Evolutionary conservation across 1,139 yeast genomes (phyloP), one percentile per base, ranked within the genome.

Genomic region (Pichia sp.): DNA sequence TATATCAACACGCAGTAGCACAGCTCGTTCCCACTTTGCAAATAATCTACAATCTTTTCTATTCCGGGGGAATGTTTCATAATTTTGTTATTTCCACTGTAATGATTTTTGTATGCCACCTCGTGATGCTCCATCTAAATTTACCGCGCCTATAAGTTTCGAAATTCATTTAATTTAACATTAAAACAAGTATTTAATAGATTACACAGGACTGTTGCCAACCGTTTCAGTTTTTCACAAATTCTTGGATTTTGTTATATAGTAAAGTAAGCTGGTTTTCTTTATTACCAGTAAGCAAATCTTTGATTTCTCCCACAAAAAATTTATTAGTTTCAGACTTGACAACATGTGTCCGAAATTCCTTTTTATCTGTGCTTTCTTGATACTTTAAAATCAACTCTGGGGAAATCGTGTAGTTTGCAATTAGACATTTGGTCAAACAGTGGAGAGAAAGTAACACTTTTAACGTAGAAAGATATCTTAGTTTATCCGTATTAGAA

Each of bases 401-500:
- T 3, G 60, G 58, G 3, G 58, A 45, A 5, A 71, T 48, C 4
- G 54, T 54, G 53, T 63, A 70, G 24, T 58, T 62, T 1, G 46
- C 35, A 10, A 58, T 50, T 21, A 71, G 47, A 20, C 50, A 45
- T 12, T 56, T 53, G 18, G 65, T 57, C 21, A 68, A 56, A 22
- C 54, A 46, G 3, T 63, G 50, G 6, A 65, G 40, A 2, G 61
- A 50, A 21, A 60, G 50, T 17, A 62, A 47, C 3, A 55, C 47
- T 37, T 63, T 67, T 11, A 66, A 60, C 27, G 54, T 43, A 1
- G 54, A 45, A 14, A 61, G 52, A 20, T 58, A 44, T n/a, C 42
- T 50, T 4, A 51, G 46, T 44, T 58, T 52, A 7, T 45, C 48
- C 18, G 38, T 40, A 6, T 38, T 47, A n/a, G 52, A 54, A 3